Evolutionary conservation across 1,284 basidiomycete species (phyloP).

Genomic region (Xerocomus cyaneibrunnescens): DNA sequence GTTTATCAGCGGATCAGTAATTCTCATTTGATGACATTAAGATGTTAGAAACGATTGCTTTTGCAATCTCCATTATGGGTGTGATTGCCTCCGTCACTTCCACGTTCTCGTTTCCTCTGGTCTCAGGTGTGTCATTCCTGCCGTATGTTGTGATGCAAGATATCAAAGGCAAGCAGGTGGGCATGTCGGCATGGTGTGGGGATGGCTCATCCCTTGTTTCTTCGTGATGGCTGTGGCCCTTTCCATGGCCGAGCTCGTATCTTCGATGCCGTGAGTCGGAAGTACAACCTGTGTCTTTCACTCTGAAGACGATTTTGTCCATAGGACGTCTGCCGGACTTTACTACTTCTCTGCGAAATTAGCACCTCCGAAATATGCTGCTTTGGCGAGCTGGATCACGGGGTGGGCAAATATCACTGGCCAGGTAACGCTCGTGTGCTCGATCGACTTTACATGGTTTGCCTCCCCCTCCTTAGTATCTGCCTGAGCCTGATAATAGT

Average conservation of each 20-base stretch:
- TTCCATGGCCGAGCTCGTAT: constrained; percentile 71
- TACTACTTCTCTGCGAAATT: constrained; percentile 75
- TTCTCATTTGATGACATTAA: constrained; percentile 23
- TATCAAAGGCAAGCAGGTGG: constrained; percentile 45
- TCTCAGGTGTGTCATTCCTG: constrained; percentile 45
- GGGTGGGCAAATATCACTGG: constrained; percentile 62
- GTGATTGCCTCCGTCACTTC: constrained; percentile 69
- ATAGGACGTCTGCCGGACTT: constrained; percentile 64
- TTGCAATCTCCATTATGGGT: constrained; percentile 76
- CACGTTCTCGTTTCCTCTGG: constrained; percentile 61
- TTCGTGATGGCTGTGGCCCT: constrained; percentile 67
- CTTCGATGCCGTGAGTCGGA: constrained; percentile 68
- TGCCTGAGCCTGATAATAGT: constrained; percentile 6
- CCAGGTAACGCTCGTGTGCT: constrained; percentile 65
- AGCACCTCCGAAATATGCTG: constrained; percentile 56
- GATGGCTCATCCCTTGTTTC: constrained; percentile 71
- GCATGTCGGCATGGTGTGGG: constrained; percentile 75
- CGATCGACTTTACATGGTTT: constrained; percentile 71
- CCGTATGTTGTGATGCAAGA: background rate
- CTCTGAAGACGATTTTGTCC: background rate
- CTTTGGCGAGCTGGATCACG: constrained; percentile 74
- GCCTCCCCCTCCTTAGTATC: background rate
- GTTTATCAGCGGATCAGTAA: background rate
- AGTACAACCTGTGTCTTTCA: background rate
- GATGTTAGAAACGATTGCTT: constrained; percentile 65